Conservation (phyloP, 352 stramenopile genomes). For the Pythium dissotocum region DNA sequence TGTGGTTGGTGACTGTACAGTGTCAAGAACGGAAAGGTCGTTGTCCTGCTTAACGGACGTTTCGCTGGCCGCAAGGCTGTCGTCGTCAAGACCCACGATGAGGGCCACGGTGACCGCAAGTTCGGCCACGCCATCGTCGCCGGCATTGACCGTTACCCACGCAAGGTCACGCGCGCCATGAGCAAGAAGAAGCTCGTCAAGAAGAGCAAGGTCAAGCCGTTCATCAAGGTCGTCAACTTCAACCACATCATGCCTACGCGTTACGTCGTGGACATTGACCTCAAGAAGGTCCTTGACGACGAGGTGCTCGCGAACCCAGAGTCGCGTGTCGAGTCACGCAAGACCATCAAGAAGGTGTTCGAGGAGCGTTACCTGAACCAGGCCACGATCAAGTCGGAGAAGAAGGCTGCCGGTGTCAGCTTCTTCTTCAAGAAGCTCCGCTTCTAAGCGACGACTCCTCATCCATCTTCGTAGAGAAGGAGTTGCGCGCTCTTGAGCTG, state of each 20-base stretch:
- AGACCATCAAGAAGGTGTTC: constrained; percentile 99
- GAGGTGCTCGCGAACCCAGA: constrained; percentile 85
- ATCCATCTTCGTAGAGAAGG: constrained; percentile 20
- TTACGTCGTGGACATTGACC: constrained; percentile 99
- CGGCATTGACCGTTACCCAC: constrained; percentile 94
- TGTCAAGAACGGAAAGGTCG: constrained; percentile 99
- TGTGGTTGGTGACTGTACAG: constrained; percentile 38
- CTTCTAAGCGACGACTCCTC: constrained; percentile 90
- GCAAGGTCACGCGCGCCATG: constrained; percentile 98
- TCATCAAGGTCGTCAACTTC: constrained; percentile 99
- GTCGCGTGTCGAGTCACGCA: constrained; percentile 91
- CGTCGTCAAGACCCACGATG: constrained; percentile 98
- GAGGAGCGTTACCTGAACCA: constrained; percentile 97
- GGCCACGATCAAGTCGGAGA: constrained; percentile 95
- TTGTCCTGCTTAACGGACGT: constrained; percentile 98
- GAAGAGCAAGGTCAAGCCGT: constrained; percentile 98
- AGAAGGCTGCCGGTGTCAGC: constrained; percentile 96
- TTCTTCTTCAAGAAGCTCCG: constrained; percentile 99
- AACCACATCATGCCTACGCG: constrained; percentile 99
- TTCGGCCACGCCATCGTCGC: constrained; percentile 98
- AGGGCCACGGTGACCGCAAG: constrained; percentile 95
- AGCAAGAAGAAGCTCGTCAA: constrained; percentile 97
- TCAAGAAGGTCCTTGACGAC: constrained; percentile 98
- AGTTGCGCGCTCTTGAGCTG: constrained; percentile 27
- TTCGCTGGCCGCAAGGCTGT: constrained; percentile 99